phyloP scores from a whole-genome alignment of 1,284 basidiomycete genomes.

The Entoloma clypeatum region DNA sequence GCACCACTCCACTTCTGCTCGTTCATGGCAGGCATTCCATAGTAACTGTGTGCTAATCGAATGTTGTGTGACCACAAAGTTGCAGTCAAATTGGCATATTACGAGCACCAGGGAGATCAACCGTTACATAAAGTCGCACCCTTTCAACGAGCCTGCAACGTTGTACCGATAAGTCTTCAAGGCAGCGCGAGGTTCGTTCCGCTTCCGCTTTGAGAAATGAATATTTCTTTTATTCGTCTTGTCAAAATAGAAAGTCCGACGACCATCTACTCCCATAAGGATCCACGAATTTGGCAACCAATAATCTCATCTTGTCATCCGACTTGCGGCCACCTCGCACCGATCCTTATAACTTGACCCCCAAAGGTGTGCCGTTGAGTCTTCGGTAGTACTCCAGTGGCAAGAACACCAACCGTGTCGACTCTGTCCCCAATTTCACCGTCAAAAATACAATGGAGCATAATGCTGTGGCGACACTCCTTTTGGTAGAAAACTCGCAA shows the following conservation, averaged over 20 bases:
- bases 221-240: conserved; percentile 22
- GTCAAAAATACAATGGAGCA: conserved; percentile 33
- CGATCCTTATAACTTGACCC: conserved; percentile 13
- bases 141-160: background rate
- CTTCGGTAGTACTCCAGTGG: conserved; percentile 8
- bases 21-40: background rate
- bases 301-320: conserved; percentile 15
- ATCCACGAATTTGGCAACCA: conserved; percentile 28
- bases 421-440: conserved; percentile 12
- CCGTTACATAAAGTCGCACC: conserved; percentile 6
- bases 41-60: conserved; percentile 1
- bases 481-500: conserved; percentile 62
- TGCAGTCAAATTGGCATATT: conserved; percentile 4
- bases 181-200: conserved; percentile 17
- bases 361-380: conserved; percentile 9
- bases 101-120: conserved; percentile 1
- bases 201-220: conserved; percentile 8
- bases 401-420: conserved; percentile 13
- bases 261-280: conserved; percentile 36
- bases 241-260: conserved; percentile 39
- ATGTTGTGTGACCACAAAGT: background rate
- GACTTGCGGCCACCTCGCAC: conserved; percentile 14
- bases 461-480: conserved; percentile 43
- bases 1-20: too few relatives aligned
- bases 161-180: conserved; percentile 5